Percentiles rank a stretch among this genome's conserved stretches.
phyloP scores from a whole-genome alignment of 768 basidiomycete species.

The Collybia nuda region DNA sequence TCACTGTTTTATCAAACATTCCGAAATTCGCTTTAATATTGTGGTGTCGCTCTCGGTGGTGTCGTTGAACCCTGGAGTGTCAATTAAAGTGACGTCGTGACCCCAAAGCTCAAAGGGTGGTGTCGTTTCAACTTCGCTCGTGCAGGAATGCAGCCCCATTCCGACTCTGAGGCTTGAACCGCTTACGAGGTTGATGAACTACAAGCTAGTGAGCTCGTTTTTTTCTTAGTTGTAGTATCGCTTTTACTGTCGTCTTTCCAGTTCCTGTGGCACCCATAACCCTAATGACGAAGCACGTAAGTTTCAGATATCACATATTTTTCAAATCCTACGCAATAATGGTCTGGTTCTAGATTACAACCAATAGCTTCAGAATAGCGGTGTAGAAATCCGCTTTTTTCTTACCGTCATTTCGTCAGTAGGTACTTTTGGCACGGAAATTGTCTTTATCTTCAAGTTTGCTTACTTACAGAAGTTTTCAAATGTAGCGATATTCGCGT shows the following conservation, averaged over 20 bases:
- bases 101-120: constrained; percentile 26
- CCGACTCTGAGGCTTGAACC: background rate
- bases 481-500: too few relatives aligned
- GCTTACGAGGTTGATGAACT: constrained; percentile 1
- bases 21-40: constrained; percentile 26
- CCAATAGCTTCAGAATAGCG: too few relatives aligned
- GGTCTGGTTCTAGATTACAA: too few relatives aligned
- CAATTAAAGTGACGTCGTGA: constrained; percentile 27
- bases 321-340: too few relatives aligned
- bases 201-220: background rate
- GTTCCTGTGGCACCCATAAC: background rate
- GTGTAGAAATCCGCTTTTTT: too few relatives aligned
- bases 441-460: too few relatives aligned
- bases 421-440: too few relatives aligned
- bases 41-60: constrained; percentile 26
- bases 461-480: too few relatives aligned
- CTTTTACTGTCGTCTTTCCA: background rate
- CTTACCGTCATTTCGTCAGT: too few relatives aligned
- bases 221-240: background rate
- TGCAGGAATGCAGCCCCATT: background rate
- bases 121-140: background rate
- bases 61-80: constrained; percentile 44
- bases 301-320: too few relatives aligned
- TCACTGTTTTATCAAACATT: constrained; percentile 1
- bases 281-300: background rate